phyloP scores from a whole-genome alignment of 345 rosid genomes.

The Euphorbia tirucalli region DNA sequence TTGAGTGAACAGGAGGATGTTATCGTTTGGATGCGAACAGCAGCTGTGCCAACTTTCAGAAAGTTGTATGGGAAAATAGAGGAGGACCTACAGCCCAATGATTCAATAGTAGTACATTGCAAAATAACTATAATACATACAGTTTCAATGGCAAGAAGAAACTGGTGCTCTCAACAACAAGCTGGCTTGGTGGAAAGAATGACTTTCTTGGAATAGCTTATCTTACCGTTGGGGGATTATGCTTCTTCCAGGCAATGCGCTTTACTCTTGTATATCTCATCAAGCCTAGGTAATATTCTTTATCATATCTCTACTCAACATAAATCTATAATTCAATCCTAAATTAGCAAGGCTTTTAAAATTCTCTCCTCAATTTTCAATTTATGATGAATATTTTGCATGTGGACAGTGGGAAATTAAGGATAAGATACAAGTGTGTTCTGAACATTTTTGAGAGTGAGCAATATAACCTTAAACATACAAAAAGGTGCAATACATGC shows the following conservation, averaged over 20 bases:
- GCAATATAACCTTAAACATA: too few species aligned
- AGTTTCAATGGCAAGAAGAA: constrained; percentile 93
- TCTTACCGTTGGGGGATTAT: constrained; percentile 81
- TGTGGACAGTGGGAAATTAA: neutral
- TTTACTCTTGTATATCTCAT: constrained; percentile 80
- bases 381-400: neutral
- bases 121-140: constrained; percentile 83
- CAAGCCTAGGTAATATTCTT: constrained; percentile 79
- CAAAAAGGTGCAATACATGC: too few species aligned
- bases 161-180: constrained; percentile 91
- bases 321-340: neutral
- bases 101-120: constrained; percentile 51
- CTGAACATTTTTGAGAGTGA: neutral
- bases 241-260: constrained; percentile 79
- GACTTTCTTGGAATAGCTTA: constrained; percentile 98
- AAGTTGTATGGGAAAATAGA: constrained; percentile 96
- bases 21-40: constrained; percentile 99
- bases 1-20: constrained; percentile 92
- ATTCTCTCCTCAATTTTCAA: neutral
- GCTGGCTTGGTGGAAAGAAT: constrained; percentile 99
- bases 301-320: neutral
- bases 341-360: neutral
- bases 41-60: constrained; percentile 96
- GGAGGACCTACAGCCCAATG: constrained; percentile 57
- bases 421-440: neutral